phyloP scores from a whole-genome alignment of 345 rosid genomes.

The Pugionium dolabratum region DNA sequence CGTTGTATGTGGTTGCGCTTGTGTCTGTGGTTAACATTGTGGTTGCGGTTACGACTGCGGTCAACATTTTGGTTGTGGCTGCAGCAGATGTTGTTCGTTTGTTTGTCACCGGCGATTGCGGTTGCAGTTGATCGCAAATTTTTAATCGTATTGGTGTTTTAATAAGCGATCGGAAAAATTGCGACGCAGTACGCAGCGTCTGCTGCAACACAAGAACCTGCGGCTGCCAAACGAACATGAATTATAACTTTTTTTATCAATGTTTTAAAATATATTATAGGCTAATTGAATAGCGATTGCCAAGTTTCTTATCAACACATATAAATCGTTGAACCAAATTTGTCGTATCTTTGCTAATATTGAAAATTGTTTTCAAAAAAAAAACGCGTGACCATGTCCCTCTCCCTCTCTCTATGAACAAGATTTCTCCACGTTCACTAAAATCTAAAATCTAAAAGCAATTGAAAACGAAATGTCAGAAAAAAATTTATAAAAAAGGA shows the following conservation, averaged over 20 bases:
- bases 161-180: no score
- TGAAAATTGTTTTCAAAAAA: conserved; percentile 14
- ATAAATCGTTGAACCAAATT: conserved; percentile 34
- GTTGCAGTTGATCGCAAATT: no score
- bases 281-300: conserved; percentile 11
- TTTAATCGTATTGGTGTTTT: no score
- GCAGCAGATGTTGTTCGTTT: no score
- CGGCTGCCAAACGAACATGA: no score
- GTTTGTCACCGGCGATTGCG: no score
- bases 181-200: no score
- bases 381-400: conserved; percentile 16
- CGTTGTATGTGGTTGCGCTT: no score
- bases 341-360: conserved; percentile 29
- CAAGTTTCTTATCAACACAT: conserved; percentile 12
- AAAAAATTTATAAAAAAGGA: neutral
- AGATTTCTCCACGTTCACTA: conserved; percentile 45
- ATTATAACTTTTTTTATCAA: neutral
- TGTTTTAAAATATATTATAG: neutral
- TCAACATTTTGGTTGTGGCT: no score
- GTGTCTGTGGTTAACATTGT: no score
- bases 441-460: conserved; percentile 35
- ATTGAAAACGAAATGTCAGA: conserved; percentile 31
- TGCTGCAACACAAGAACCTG: no score
- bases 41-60: no score
- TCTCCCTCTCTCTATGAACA: conserved; percentile 21